A percentile compares a stretch with the other conserved stretches of the same genome.
Evolutionary conservation across 192 early-diverging fungal species (phyloP).

Genomic region (Phlyctochytrium planicorne): DNA sequence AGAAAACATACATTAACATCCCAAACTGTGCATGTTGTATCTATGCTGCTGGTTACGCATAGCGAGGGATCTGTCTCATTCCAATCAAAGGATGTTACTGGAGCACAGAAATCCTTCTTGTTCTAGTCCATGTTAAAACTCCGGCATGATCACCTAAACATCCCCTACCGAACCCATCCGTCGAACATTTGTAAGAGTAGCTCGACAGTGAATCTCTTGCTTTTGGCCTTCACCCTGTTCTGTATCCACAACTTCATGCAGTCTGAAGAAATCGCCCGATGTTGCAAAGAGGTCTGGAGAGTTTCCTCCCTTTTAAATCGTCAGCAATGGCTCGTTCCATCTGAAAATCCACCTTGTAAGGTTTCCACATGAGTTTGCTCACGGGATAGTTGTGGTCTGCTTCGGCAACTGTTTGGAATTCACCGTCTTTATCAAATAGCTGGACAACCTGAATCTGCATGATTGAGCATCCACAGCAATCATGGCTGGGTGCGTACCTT

Average conservation of each 20-base stretch:
- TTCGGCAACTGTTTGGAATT: conserved; percentile 76
- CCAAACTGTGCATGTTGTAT: conserved; percentile 99
- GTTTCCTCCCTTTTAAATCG: conserved; percentile 9
- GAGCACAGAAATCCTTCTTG: conserved; percentile 77
- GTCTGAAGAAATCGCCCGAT: conserved; percentile 78
- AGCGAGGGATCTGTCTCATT: conserved; percentile 81
- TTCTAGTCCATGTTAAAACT: not conserved
- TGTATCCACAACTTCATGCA: conserved; percentile 74
- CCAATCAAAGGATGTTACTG: conserved; percentile 98
- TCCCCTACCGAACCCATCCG: not conserved
- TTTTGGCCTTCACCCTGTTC: conserved; percentile 42
- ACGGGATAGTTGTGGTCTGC: conserved; percentile 81
- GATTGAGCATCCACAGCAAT: not conserved
- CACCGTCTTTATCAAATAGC: conserved; percentile 44
- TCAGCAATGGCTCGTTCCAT: not conserved
- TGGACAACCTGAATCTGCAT: conserved; percentile 65
- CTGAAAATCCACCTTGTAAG: conserved; percentile 50
- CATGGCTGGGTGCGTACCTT: conserved; percentile 36
- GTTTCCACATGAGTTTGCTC: conserved; percentile 90
- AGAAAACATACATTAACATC: conserved; percentile 72
- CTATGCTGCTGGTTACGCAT: conserved; percentile 90
- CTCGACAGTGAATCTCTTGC: conserved; percentile 25
- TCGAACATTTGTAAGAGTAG: conserved; percentile 63
- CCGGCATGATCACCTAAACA: not conserved
- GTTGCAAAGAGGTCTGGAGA: conserved; percentile 79